Conservation (phyloP, 768 basidiomycete species). For the Gymnopilus dilepis region DNA sequence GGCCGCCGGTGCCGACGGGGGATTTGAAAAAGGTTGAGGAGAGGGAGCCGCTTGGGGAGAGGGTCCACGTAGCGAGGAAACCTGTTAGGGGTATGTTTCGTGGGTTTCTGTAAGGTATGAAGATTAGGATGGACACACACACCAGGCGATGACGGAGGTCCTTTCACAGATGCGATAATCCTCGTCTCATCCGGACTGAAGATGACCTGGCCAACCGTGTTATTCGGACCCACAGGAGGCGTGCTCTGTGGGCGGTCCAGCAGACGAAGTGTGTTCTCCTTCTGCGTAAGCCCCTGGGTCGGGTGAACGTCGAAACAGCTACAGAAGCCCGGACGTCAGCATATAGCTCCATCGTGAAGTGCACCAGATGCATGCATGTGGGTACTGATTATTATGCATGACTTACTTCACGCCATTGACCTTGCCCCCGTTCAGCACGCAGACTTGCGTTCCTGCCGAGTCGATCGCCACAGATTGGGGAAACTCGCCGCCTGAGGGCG, state of each 20-base stretch:
- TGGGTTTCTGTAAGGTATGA: no score
- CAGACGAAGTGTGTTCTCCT: conserved; percentile 46
- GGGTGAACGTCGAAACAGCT: conserved; percentile 52
- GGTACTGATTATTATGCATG: not conserved
- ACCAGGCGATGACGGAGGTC: conserved; percentile 46
- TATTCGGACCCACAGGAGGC: conserved; percentile 53
- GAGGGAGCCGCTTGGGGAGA: conserved; percentile 46
- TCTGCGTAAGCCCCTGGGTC: conserved; percentile 43
- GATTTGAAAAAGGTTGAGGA: conserved; percentile 42
- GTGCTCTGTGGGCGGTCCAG: conserved; percentile 55
- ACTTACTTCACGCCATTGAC: conserved; percentile 42
- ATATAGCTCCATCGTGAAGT: no score
- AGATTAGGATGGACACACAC: not conserved
- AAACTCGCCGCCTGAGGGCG: conserved; percentile 52
- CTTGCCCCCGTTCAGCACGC: conserved; percentile 49
- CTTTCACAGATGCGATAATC: conserved; percentile 55
- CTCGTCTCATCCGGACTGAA: conserved; percentile 50
- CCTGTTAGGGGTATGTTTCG: conserved; percentile 28
- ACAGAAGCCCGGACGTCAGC: not conserved
- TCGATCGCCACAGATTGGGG: conserved; percentile 50
- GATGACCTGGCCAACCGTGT: conserved; percentile 47
- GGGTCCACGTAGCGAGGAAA: conserved; percentile 55
- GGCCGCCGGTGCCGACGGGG: conserved; percentile 41
- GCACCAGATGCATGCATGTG: no score
- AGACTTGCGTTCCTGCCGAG: conserved; percentile 32